Evolutionary conservation across 1,284 basidiomycete genomes (phyloP), one percentile per base, ranked within the genome.

Genomic region (Fomitopsis schrenkii): DNA sequence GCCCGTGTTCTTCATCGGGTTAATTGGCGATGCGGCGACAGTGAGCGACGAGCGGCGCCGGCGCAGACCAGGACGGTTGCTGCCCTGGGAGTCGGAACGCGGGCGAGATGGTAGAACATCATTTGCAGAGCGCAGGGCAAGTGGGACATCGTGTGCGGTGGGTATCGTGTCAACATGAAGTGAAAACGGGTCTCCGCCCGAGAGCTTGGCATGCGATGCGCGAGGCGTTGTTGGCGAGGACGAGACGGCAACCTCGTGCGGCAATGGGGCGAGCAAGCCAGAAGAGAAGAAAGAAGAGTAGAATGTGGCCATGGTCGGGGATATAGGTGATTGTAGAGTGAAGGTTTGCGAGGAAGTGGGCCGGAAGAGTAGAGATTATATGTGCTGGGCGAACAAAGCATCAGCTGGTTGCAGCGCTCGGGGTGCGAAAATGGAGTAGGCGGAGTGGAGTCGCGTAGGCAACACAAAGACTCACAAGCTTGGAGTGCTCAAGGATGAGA

Each of bases 251-350:
- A 68, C 66, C 44, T 64, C 65, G 66, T 69, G 66, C 30, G 65
- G 63, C 55, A 71, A 71, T 5, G 79, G 74, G 10, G 84, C 84
- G 41, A 84, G 81, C 35, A 86, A 77, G 22, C 84, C 84, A 42
- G 85, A 85, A 14, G 84, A 83, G 71, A 86, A 86, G 68, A 86
- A 83, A 7, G 80, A 72, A 45, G 85, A 86, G 65, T 86, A 86
- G 59, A 69, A 67, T 0, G 80, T 75, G 19, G 77, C 70, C 79
- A 81, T 81, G 54, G 28, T 22, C 14, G 48, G 48, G 17, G 42
- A 17, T 28, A 30, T 17, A 6, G 45, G 45, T 30, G 19, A 10
- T 50, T 9, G 48, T 30, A 26, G 28, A n/a, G 15, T 7, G 28
- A 26, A 30, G 28, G 12, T 14, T 12, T 57, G 46, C 48, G 46